Base-by-base conservation (phyloP, 2,329 filamentous ascomycete genomes). In the Trichoderma gracile region DNA sequence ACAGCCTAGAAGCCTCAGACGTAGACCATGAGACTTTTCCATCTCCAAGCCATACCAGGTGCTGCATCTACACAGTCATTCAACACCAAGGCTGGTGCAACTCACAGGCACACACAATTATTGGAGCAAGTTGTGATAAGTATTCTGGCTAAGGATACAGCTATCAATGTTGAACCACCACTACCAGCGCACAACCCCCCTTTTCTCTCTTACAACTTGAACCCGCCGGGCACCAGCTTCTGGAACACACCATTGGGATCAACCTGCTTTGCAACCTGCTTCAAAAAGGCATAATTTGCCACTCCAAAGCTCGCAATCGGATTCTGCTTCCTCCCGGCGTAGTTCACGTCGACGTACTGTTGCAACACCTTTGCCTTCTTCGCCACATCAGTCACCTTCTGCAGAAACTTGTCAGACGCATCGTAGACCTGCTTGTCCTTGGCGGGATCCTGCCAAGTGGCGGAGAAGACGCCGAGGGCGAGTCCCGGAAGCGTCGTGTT, bases 201-300 rank as follows among this genome's bases (percentile, higher is more conserved):
- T 6, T 23, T 21, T 3, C 38, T 40, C 25, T 27, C 5, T 33
- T 25, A 38, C 15, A 54, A 8, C 17, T 58, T 58, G 40, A 58
- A 58, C 0, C 55, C 55, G 8, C 55, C 55, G 21, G 55, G 55
- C 38, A 43, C n/a, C 50, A 66, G 27, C 8, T 47, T 52, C 19
- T 66, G 65, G 15, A 64, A 66, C 5, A 66, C 60, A 14, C 54
- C 55, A 7, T 58, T 17, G 14, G 65, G 65, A 33, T 66, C 65
- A 10, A 64, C 63, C 23, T 59, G 49, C n/a, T 53, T 46, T 3
- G 52, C 60, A 25, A 33, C 45, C n/a, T 19, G 33, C 17, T 33
- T 23, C 21, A 66, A 42, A n/a, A 27, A 30, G 7, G 33, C 23
- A 14, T 40, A 25, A 25, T 62, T 65, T 17, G 60, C 12, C 10